Base-by-base conservation (phyloP, 208 protist species). In the Polymyxa betae region DNA sequence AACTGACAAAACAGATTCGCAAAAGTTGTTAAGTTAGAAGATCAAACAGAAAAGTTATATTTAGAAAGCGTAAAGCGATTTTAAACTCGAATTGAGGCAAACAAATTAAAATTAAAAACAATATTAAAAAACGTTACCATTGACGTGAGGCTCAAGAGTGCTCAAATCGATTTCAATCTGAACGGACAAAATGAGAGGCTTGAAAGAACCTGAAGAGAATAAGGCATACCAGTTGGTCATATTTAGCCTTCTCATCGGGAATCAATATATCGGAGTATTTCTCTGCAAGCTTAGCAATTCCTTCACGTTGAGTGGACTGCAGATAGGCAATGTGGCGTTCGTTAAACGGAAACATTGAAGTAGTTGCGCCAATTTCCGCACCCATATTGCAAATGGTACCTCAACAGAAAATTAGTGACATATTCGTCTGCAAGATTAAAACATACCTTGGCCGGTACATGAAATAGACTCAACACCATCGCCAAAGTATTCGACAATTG, bases 331-430 rank as follows among this genome's bases (percentile, higher is more conserved):
- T 45, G 91, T 93, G 94, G 60, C 94, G 38, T 16, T 91, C 29
- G 68, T 91, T 96, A 93, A 92, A 96, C 77, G 95, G 96, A 95
- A 97, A 97, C 0, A 97, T 60, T 10, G 95, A 97, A 0, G 95
- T 96, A 41, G 96, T 97, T 20, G 96, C 96, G 45, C 96, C 96
- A 89, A 97, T 96, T 92, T 97, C 96, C 77, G 96, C 96, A 92
- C 96, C 96, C 95, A 97, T 97, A 92, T 97, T 97, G 92, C 95
- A 96, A 92, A 97, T 97, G 60, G 95, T 97, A 32, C 92, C 96
- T 94, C 95, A 24, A 60, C 24, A 29, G 49, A 60, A 60, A 5
- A 60, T 60, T 24, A 60, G 5, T 5, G 95, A 87, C 5, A 87
- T 24, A 87, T 20, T 32, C 5, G 24, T 40, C 38, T 24, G 24